Percentiles rank a stretch among this genome's conserved stretches.
These are phyloP conservation scores for Yamadazyma sp. DNA, from an alignment of 1,139 yeast species.

Conservation along the genomic window DNA sequence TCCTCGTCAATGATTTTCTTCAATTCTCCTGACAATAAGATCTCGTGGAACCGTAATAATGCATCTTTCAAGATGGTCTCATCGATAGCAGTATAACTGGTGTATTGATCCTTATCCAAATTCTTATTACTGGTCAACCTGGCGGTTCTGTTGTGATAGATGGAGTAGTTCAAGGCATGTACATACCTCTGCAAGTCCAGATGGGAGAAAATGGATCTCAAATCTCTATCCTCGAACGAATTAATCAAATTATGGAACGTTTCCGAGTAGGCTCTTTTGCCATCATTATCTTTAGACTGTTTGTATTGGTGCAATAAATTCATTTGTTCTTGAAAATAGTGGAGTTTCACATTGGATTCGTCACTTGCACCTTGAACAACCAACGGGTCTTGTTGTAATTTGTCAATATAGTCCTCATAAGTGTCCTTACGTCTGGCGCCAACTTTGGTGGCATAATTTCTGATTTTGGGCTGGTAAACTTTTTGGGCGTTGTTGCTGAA, in stretches of 20 bases:
- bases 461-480: neutral
- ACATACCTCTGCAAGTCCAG: slow-evolving; percentile 29
- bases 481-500: neutral
- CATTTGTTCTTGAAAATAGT: slow-evolving; percentile 27
- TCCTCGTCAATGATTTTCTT: slow-evolving; percentile 22
- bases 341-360: slow-evolving; percentile 23
- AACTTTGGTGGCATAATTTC: slow-evolving; percentile 3
- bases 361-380: slow-evolving; percentile 20
- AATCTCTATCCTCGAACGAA: slow-evolving; percentile 29
- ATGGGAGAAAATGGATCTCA: slow-evolving; percentile 24
- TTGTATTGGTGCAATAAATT: slow-evolving; percentile 23
- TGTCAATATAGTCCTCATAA: slow-evolving; percentile 14
- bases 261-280: slow-evolving; percentile 21
- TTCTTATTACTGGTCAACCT: slow-evolving; percentile 34
- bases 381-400: slow-evolving; percentile 24
- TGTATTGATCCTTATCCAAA: slow-evolving; percentile 41
- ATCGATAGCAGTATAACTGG: slow-evolving; percentile 24
- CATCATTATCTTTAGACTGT: slow-evolving; percentile 18
- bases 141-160: slow-evolving; percentile 29
- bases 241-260: slow-evolving; percentile 23
- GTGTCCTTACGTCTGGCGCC: slow-evolving; percentile 2
- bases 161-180: slow-evolving; percentile 27
- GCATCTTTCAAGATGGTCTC: slow-evolving; percentile 35
- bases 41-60: slow-evolving; percentile 33
- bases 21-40: slow-evolving; percentile 33